Percentiles rank a stretch among this genome's conserved stretches.
Conservation (phyloP, 1,284 basidiomycete genomes). For the Moniliella sp. region DNA sequence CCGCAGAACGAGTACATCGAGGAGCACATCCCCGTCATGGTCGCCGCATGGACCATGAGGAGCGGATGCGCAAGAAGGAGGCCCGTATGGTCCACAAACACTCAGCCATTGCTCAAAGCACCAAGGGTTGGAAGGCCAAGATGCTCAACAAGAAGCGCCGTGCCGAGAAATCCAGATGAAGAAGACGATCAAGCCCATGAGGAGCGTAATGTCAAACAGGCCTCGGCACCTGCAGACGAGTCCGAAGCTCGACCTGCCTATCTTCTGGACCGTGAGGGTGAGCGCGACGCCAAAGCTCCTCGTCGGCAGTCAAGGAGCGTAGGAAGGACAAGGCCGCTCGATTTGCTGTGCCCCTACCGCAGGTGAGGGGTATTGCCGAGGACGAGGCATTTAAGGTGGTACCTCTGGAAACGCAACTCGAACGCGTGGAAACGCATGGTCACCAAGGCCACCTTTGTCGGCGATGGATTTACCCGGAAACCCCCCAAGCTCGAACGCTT, state of each 20-base stretch:
- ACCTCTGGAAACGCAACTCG: slow-evolving; percentile 85
- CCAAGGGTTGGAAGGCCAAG: slow-evolving; percentile 91
- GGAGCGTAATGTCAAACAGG: slow-evolving; percentile 66
- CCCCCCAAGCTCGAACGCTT: slow-evolving; percentile 98
- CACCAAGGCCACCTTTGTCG: slow-evolving; percentile 95
- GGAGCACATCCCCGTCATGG: slow-evolving; percentile 34
- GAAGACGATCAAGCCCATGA: slow-evolving; percentile 96
- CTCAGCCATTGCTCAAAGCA: slow-evolving; percentile 71
- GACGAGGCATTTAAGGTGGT: slow-evolving; percentile 99
- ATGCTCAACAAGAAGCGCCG: slow-evolving; percentile 84
- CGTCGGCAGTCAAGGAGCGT: slow-evolving; percentile 92
- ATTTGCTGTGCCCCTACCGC: slow-evolving; percentile 84
- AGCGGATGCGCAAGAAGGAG: slow-evolving; percentile 53
- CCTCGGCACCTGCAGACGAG: slow-evolving; percentile 18
- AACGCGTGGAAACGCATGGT: slow-evolving; percentile 99
- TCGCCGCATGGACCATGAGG: slow-evolving; percentile 31
- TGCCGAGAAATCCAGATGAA: slow-evolving; percentile 95
- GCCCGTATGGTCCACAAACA: slow-evolving; percentile 73
- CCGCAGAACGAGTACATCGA: slow-evolving; percentile 37
- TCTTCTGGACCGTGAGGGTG: slow-evolving; percentile 82
- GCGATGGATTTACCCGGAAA: slow-evolving; percentile 90
- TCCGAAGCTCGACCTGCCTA: slow-evolving; percentile 43
- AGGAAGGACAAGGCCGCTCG: slow-evolving; percentile 97
- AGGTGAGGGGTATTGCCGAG: slow-evolving; percentile 91
- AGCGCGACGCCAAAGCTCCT: slow-evolving; percentile 94